Base-by-base conservation (phyloP, 768 basidiomycete genomes). In the Exsudoporus frostii region DNA sequence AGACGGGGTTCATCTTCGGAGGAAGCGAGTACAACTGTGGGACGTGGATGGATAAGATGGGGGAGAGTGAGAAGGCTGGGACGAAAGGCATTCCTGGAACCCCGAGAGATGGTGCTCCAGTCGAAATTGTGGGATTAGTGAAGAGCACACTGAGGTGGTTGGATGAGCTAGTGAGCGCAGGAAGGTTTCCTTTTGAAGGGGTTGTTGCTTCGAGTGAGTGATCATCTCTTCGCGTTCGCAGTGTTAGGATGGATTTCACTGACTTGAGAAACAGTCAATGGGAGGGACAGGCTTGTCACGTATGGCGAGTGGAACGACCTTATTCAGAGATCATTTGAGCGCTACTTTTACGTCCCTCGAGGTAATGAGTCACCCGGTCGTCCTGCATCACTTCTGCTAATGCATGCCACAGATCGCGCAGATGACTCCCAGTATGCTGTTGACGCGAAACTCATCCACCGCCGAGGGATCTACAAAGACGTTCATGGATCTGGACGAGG, bases 31-130 rank as follows among this genome's bases (percentile, higher is more conserved):
- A 79, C 63, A 96, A 96, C 62, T 95, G 93, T 66, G 93, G 93
- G 11, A 95, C 93, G 1, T 96, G 93, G 93, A 93, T 93, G 93
- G 93, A 96, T 75, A 96, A 96, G 79, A 95, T 95, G 92, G 97
- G 97, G 40, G 93, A 96, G 66, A 93, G 90, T 3, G 76, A 75
- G 54, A 90, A 84, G 61, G 96, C 97, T 5, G 92, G 93, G 1
- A 98, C 88, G 48, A 97, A 95, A 71, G 97, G 97, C 27, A 71
- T 88, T 29, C 97, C 97, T n/a, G 97, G 92, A 10, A 96, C 95
- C 0, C 95, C 97, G 1, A 79, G 97, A 59, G 95, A 98, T 65
- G 97, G 97, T 9, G 90, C 96, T 0, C 95, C 97, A 0, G 78
- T 99, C 36, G 97, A 99, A 72, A 98, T 98, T 58, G 93, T 87